Conservation (phyloP, 805 yeast genomes). For the Candida krabiensis region DNA sequence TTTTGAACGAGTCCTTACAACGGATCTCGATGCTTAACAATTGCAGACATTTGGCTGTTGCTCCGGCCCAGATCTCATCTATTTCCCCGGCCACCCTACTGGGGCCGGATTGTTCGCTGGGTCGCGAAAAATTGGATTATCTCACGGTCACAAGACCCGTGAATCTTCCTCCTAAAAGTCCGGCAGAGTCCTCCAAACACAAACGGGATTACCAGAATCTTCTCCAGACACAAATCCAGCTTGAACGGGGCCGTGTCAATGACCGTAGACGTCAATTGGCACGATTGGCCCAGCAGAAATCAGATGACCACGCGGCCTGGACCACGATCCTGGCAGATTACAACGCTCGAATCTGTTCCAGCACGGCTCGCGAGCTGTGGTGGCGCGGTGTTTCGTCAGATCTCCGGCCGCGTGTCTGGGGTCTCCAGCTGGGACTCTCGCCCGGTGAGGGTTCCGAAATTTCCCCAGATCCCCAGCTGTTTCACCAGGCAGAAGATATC, state of each 20-base stretch:
- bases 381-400: conserved; percentile 56
- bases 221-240: conserved; percentile 40
- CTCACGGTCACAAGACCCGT: conserved; percentile 58
- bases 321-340: conserved; percentile 38
- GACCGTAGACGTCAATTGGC: conserved; percentile 34
- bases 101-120: conserved; percentile 13
- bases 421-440: conserved; percentile 41
- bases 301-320: conserved; percentile 45
- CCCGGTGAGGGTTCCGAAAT: conserved; percentile 32
- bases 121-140: conserved; percentile 22
- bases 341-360: conserved; percentile 32
- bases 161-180: conserved; percentile 65
- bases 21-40: conserved; percentile 32
- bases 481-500: conserved; percentile 20
- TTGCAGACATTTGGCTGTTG: conserved; percentile 10
- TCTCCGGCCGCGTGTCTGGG: conserved; percentile 53
- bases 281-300: conserved; percentile 33
- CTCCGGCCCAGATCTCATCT: conserved; percentile 1
- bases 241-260: conserved; percentile 37
- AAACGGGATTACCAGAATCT: conserved; percentile 49
- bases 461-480: conserved; percentile 11
- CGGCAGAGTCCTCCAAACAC: conserved; percentile 53
- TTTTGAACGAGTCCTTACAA: conserved; percentile 38
- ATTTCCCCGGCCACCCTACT: conserved; percentile 1
- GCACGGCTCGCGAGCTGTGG: conserved; percentile 52